These are phyloP conservation scores for Xanthoconium purpureum DNA, from an alignment of 768 basidiomycete species.

Conservation along the genomic window DNA sequence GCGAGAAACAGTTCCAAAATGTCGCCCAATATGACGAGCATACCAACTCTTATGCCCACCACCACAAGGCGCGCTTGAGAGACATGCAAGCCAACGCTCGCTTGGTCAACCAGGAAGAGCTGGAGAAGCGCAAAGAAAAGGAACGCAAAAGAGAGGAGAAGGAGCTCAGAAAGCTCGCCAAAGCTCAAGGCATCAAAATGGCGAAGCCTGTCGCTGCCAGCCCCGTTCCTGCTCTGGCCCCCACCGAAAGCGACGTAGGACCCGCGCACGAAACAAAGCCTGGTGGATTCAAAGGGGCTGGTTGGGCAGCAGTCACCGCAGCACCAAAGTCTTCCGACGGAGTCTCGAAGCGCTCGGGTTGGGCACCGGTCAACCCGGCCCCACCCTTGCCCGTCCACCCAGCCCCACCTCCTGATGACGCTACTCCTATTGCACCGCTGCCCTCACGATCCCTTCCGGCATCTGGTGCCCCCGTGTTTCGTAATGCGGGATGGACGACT, in stretches of 20 bases:
- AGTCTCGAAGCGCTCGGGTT: constrained; percentile 11
- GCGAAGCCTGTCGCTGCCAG: constrained; percentile 28
- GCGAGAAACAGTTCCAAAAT: constrained; percentile 85
- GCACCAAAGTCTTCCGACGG: constrained; percentile 9
- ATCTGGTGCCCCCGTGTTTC: constrained; percentile 45
- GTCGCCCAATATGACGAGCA: constrained; percentile 89
- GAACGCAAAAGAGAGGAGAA: constrained; percentile 84
- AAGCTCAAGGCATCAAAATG: constrained; percentile 76
- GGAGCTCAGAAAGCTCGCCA: constrained; percentile 79
- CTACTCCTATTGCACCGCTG: constrained; percentile 14
- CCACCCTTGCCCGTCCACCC: constrained; percentile 23
- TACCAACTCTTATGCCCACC: constrained; percentile 85
- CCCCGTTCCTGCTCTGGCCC: constrained; percentile 11
- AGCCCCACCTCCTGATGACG: constrained; percentile 8
- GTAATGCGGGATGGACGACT: constrained; percentile 65
- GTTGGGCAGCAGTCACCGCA: constrained; percentile 44
- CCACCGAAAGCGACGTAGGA: constrained; percentile 18
- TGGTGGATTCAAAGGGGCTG: constrained; percentile 42
- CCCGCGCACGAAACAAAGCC: constrained; percentile 14
- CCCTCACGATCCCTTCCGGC: constrained; percentile 13
- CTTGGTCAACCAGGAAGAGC: constrained; percentile 60
- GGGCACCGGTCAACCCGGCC: constrained; percentile 13
- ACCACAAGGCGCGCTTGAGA: constrained; percentile 76
- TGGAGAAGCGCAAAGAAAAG: constrained; percentile 79
- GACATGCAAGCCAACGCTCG: constrained; percentile 80